Base-by-base conservation (phyloP, 2,329 filamentous ascomycete genomes). In the Daldinia eschscholtzii region DNA sequence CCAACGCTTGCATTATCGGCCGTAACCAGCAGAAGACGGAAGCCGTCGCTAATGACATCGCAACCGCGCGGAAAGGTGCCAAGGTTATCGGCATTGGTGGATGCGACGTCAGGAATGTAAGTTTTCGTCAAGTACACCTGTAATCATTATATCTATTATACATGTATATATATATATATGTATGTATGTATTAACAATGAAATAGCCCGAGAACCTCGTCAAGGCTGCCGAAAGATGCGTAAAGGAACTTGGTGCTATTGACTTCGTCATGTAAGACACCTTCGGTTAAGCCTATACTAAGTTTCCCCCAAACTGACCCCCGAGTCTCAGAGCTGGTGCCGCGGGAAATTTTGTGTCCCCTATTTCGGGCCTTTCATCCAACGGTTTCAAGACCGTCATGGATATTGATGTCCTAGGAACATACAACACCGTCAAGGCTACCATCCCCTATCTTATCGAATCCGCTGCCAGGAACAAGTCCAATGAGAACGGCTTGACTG, bases 321-420 rank as follows among this genome's bases (percentile, higher is more conserved):
- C 35, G 5, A 7, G 28, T 55, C 37, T 9, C 75, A 96, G 92
- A 78, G 95, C 95, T 20, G 96, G 96, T 57, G 96, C 96, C 13
- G 96, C 96, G 18, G 96, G 96, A 66, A 99, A 99, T 81, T 99
- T 98, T 80, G 86, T 99, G 23, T 92, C 93, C 0, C 92, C 95
- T 4, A 91, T 98, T 67, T 87, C 91, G 44, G 91, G 91, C 70
- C 87, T 98, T 57, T 93, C 89, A 44, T 82, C 92, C 65, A 98
- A 98, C 78, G 96, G 93, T 3, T 97, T 99, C 89, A 97, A 94
- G 80, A 86, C 93, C 0, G 96, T 99, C 72, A 95, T 98, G 76
- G 96, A 98, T 69, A 99, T 99, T 76, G 96, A 98, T 79, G 91
- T 97, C 2, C 81, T 98, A 39, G 96, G 96, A 35, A 97, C 93